phyloP scores from a whole-genome alignment of 768 basidiomycete genomes.

The Amanita muscaria region DNA sequence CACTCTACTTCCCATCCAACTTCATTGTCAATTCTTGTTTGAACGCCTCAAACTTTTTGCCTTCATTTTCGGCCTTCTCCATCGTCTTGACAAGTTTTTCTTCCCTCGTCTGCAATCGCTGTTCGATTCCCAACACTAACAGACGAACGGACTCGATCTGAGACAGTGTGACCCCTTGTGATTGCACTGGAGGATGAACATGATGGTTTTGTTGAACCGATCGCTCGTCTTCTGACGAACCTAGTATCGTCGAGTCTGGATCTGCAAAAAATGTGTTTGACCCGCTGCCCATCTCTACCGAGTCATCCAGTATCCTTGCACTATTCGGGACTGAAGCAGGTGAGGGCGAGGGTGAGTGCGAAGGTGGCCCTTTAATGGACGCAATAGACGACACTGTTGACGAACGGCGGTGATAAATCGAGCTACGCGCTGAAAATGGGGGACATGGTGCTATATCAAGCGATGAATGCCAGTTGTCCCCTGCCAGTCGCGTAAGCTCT shows the following conservation, averaged over 20 bases:
- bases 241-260: constrained; percentile 5
- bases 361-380: constrained; percentile 3
- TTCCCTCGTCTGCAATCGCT: constrained; percentile 55
- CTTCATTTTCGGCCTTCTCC: constrained; percentile 51
- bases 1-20: constrained; percentile 5
- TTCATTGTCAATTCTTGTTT: constrained; percentile 24
- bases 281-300: background rate
- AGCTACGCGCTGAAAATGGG: constrained; percentile 1
- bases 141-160: constrained; percentile 64
- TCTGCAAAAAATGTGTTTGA: constrained; percentile 8
- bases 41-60: constrained; percentile 42
- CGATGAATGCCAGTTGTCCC: constrained; percentile 64
- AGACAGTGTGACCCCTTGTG: constrained; percentile 36
- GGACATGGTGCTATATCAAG: constrained; percentile 9
- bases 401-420: constrained; percentile 2
- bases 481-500: constrained; percentile 59
- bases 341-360: constrained; percentile 4
- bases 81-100: constrained; percentile 52
- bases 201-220: constrained; percentile 1
- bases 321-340: background rate
- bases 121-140: constrained; percentile 68
- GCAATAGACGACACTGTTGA: constrained; percentile 7
- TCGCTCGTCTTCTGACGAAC: constrained; percentile 11
- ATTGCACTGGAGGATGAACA: constrained; percentile 9
- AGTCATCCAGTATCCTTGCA: background rate